Base-by-base conservation (phyloP, 208 protist species). In the Blastocrithidia nonstop region DNA sequence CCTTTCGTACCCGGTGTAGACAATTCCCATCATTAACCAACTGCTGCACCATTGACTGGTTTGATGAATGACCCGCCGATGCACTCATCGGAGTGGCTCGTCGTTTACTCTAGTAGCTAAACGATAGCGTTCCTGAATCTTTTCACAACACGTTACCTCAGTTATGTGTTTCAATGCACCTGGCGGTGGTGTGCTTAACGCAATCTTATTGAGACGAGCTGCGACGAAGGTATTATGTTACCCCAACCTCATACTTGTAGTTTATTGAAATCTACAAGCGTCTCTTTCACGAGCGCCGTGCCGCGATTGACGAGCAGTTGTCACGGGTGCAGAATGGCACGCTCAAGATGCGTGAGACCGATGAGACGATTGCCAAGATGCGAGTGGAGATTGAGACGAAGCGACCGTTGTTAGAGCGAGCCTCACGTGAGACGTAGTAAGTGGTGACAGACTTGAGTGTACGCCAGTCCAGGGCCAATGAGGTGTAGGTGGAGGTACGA, bases 31-130 rank as follows among this genome's bases (percentile, higher is more conserved):
- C 95, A 13, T 75, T 98, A 3, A 93, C 97, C 16, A 98, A 97
- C 70, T 98, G 96, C 66, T 97, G 94, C 66, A 78, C 87, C 27
- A 96, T 98, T 50, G 95, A 98, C 63, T 98, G 96, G 96, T 97
- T 97, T 56, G 85, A 93, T 49, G 79, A 88, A 51, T 98, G 96
- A 95, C 94, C 96, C 24, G 33, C 50, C 8, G 89, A 97, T 54
- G 96, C 95, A 5, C 71, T 98, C 9, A 56, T 69, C 36, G 71
- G 66, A 37, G 95, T 98, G 9, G 72, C 92, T 19, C 49, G 62
- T 44, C 73, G 75, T n/a, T 42, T 91, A 50, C 71, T 95, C 54
- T 46, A 78, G 31, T 74, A 88, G 35, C 44, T 70, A 6, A 44
- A 42, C 29, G 21, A 27, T 13, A 53, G 22, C 24, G 39, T 61